phyloP scores from a whole-genome alignment of 2,329 filamentous ascomycete species.

The Elsinoe perseae region DNA sequence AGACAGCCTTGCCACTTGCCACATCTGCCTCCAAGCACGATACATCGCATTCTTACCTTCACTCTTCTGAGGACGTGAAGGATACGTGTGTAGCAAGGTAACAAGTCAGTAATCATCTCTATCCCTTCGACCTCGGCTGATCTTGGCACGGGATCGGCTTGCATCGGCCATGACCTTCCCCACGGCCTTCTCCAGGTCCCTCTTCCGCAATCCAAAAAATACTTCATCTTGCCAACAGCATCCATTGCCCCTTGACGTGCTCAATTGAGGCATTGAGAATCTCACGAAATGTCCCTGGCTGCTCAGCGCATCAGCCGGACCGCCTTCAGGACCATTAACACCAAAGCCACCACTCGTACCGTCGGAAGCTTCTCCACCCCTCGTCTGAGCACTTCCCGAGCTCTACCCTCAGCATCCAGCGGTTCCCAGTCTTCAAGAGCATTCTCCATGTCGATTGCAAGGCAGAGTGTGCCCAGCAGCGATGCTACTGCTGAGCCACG shows the following conservation, averaged over 20 bases:
- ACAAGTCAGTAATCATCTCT: not conserved
- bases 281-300: slow-evolving; percentile 14
- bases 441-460: slow-evolving; percentile 8
- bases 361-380: slow-evolving; percentile 9
- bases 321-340: slow-evolving; percentile 14
- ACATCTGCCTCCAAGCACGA: too few species aligned
- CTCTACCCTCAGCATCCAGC: slow-evolving; percentile 26
- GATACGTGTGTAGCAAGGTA: not conserved
- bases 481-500: slow-evolving; percentile 26
- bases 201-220: slow-evolving; percentile 3
- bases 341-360: slow-evolving; percentile 19
- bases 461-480: slow-evolving; percentile 16
- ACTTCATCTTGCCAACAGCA: slow-evolving; percentile 1
- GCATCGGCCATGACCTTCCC: not conserved
- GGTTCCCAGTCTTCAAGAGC: slow-evolving; percentile 25
- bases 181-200: not conserved
- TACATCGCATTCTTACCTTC: too few species aligned
- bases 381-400: slow-evolving; percentile 18
- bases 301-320: slow-evolving; percentile 15
- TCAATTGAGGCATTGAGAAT: slow-evolving; percentile 4
- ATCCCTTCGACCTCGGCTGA: slow-evolving; percentile 3
- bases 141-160: slow-evolving; percentile 9
- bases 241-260: slow-evolving; percentile 8
- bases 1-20: too few species aligned
- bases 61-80: too few species aligned